Conservation (phyloP, 352 stramenopile species). For the Phytophthora sansomeana region DNA sequence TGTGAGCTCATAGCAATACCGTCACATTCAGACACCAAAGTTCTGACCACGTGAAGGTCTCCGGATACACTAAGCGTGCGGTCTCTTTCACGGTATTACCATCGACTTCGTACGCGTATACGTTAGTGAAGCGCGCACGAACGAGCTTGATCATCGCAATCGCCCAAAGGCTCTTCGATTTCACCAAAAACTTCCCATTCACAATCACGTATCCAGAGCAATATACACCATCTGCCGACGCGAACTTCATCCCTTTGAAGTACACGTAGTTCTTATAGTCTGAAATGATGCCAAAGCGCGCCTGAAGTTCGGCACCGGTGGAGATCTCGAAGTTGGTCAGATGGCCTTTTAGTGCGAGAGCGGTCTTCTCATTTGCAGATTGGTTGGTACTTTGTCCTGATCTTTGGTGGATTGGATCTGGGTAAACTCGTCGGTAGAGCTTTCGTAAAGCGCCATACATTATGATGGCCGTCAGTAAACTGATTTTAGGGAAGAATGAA, state of each 20-base stretch:
- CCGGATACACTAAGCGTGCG: conserved; percentile 34
- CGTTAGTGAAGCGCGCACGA: conserved; percentile 25
- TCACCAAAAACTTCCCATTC: conserved; percentile 41
- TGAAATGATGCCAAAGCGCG: conserved; percentile 41
- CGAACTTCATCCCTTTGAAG: conserved; percentile 46
- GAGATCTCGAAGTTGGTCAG: conserved; percentile 43
- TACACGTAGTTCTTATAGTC: conserved; percentile 43
- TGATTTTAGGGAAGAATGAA: conserved; percentile 21
- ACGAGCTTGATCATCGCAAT: conserved; percentile 44
- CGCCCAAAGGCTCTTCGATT: conserved; percentile 32
- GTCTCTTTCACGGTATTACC: conserved; percentile 42
- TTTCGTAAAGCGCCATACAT: conserved; percentile 22
- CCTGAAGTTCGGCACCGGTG: conserved; percentile 32
- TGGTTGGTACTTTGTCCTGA: conserved; percentile 4
- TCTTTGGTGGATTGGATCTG: conserved; percentile 13
- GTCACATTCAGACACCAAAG: conserved; percentile 29
- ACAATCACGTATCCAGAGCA: conserved; percentile 43
- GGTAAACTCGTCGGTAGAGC: conserved; percentile 11
- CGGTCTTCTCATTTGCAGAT: conserved; percentile 12
- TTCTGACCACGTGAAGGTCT: conserved; percentile 33
- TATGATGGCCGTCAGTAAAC: conserved; percentile 9
- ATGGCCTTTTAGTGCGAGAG: conserved; percentile 10
- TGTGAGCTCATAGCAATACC: conserved; percentile 18
- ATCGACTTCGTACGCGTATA: conserved; percentile 43
- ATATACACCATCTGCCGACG: conserved; percentile 43